phyloP scores from a whole-genome alignment of 2,329 filamentous ascomycete genomes.

The Colletotrichum paranaense region DNA sequence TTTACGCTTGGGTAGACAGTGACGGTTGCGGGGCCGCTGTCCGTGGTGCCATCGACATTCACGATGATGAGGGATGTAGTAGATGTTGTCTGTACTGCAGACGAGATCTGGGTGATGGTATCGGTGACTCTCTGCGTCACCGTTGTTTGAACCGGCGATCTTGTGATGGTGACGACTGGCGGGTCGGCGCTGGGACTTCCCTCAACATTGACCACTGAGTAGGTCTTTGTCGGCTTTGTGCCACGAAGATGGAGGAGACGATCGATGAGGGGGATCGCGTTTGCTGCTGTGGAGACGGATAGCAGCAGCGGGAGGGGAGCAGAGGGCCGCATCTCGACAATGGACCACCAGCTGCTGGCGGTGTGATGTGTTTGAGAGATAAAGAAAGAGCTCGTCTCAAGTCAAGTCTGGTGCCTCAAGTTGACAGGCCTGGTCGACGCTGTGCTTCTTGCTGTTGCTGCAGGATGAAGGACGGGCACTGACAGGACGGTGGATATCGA shows the following conservation, averaged over 20 bases:
- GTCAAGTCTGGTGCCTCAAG: background rate
- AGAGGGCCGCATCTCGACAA: slow-evolving; percentile 45
- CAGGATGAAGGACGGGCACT: background rate
- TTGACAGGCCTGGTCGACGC: background rate
- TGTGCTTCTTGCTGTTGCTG: background rate
- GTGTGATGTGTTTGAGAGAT: background rate
- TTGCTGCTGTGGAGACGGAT: slow-evolving; percentile 39
- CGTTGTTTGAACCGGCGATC: slow-evolving; percentile 40
- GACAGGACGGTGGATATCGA: slow-evolving; percentile 17
- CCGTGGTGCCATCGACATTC: slow-evolving; percentile 39
- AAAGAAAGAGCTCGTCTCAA: background rate
- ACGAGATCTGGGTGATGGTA: slow-evolving; percentile 38
- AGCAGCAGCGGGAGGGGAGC: slow-evolving; percentile 41
- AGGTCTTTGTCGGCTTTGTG: slow-evolving; percentile 36
- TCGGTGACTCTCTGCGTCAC: slow-evolving; percentile 44
- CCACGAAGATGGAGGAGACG: slow-evolving; percentile 18
- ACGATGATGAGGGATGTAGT: slow-evolving; percentile 46
- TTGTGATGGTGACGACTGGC: slow-evolving; percentile 44
- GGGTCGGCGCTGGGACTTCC: slow-evolving; percentile 38
- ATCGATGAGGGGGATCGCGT: slow-evolving; percentile 44
- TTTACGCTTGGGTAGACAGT: slow-evolving; percentile 25
- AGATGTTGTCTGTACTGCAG: slow-evolving; percentile 37
- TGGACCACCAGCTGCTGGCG: background rate
- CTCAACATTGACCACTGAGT: slow-evolving; percentile 48
- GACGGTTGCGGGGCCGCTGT: slow-evolving; percentile 10